Evolutionary conservation across 352 stramenopile genomes (phyloP).

Genomic region (Pythium aristosporum): DNA sequence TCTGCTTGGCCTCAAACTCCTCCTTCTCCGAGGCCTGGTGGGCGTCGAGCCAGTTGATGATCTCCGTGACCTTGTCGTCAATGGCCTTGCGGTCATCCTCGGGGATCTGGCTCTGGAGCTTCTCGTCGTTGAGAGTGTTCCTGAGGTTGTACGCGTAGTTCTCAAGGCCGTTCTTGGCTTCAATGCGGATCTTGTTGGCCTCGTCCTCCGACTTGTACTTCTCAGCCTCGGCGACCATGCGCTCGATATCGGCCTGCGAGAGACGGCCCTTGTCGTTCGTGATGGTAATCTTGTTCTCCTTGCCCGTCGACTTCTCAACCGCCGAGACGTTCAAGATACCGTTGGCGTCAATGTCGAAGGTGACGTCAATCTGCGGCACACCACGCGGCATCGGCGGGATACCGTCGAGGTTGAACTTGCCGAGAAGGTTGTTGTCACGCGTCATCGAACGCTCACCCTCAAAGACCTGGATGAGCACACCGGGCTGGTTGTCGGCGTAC

Average conservation of each 20-base stretch:
- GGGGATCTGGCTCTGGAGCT: conserved; percentile 62
- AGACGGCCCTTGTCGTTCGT: conserved; percentile 98
- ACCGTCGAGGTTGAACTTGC: conserved; percentile 82
- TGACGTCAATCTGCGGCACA: conserved; percentile 89
- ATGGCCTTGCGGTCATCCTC: conserved; percentile 92
- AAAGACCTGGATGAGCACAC: conserved; percentile 88
- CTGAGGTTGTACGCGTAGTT: conserved; percentile 93
- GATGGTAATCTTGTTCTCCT: conserved; percentile 98
- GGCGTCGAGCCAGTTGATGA: conserved; percentile 99
- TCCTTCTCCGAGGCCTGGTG: conserved; percentile 98
- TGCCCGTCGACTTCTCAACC: conserved; percentile 94
- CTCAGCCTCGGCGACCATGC: conserved; percentile 98
- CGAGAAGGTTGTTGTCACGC: conserved; percentile 89
- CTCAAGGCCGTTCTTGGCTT: conserved; percentile 95
- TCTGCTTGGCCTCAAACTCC: conserved; percentile 97
- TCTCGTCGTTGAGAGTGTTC: conserved; percentile 91
- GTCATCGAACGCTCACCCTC: conserved; percentile 94
- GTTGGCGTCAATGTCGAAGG: conserved; percentile 88
- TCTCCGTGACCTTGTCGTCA: conserved; percentile 93
- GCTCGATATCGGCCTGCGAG: conserved; percentile 97
- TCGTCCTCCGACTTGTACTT: conserved; percentile 97
- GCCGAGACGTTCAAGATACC: conserved; percentile 95
- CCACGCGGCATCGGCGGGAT: conserved; percentile 89
- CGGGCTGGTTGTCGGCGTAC: conserved; percentile 84
- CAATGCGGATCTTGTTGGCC: conserved; percentile 93